Evolutionary conservation across 345 rosid genomes (phyloP), one percentile per base, ranked within the genome.

Genomic region (Hibiscus mutabilis): DNA sequence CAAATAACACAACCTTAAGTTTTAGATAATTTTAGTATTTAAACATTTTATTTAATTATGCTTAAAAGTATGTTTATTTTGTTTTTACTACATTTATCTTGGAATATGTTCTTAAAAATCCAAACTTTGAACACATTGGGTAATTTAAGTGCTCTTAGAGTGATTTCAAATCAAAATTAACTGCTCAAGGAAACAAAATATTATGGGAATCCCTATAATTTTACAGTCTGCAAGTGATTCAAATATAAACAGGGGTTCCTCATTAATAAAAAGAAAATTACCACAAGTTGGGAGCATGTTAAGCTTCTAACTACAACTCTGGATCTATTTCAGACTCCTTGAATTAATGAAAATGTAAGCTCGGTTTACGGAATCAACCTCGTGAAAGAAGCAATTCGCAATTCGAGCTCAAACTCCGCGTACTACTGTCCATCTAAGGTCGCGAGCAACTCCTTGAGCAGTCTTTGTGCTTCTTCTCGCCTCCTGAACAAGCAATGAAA

Each of bases 391-490:
- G 51, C 25, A 4, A 37, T 19, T 63, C 15, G 42, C 14, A 40
- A 19, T 19, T 6, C 1, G 14, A 37, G 52, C 51, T 42, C 19
- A 22, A 66, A 22, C 21, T 44, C 13, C 3, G 13, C 6, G 14
- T 33, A 29, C 66, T 75, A 75, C 27, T 74, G 82, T 40, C 90
- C 96, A 25, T 89, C 92, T 69, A 93, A 79, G 31, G 96, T 86
- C 69, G 78, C 88, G 1, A 86, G 84, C 68, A 96, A 85, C 77
- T 91, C 96, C 77, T 81, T 84, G 18, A 91, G 88, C 68, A 88
- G 87, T 76, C 79, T 72, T 44, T 83, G 96, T 25, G 92, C 89
- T 75, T 89, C 94, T 75, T 93, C 93, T 82, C 98, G 87, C 76
- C 90, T 83, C 86, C 95, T 91, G 55, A 25, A 68, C 71, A 83